Conservation (phyloP, 1,139 yeast species). For the Pneumocystis jirovecii region DNA sequence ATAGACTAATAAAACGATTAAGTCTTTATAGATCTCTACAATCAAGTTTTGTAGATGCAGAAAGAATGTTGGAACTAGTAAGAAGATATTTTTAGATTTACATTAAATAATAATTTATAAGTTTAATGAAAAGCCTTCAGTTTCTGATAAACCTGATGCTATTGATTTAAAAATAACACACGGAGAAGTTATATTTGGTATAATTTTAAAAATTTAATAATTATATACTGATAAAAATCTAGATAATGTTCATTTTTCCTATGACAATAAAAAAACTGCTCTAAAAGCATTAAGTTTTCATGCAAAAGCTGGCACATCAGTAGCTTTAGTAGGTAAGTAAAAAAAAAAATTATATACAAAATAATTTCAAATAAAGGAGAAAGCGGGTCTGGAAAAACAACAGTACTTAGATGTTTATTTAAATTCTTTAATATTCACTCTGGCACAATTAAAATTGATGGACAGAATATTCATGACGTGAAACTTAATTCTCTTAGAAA, state of each 20-base stretch:
- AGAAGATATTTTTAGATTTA: conserved; percentile 70
- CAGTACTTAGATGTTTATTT: conserved; percentile 66
- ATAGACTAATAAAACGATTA: conserved; percentile 21
- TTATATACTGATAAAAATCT: not conserved
- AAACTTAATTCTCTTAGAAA: conserved; percentile 59
- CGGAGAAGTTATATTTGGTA: conserved; percentile 64
- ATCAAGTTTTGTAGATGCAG: not conserved
- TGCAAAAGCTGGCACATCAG: conserved; percentile 38
- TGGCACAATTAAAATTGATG: conserved; percentile 73
- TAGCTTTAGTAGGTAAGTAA: conserved; percentile 23
- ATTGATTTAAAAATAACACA: conserved; percentile 38
- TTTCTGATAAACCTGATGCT: conserved; percentile 48
- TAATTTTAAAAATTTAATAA: not conserved
- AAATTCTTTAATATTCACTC: conserved; percentile 70
- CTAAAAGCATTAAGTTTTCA: conserved; percentile 64
- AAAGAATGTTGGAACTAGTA: conserved; percentile 75
- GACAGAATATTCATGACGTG: conserved; percentile 67
- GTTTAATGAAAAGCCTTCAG: conserved; percentile 46
- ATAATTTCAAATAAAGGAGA: conserved; percentile 1
- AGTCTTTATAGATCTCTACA: conserved; percentile 1
- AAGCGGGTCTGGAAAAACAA: conserved; percentile 43
- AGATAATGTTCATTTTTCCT: conserved; percentile 79
- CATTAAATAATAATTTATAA: conserved; percentile 51
- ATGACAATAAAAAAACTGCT: conserved; percentile 77
- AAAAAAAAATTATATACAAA: not conserved